Base-by-base conservation (phyloP, 805 yeast species). In the Sugiyamaella marilandica region DNA sequence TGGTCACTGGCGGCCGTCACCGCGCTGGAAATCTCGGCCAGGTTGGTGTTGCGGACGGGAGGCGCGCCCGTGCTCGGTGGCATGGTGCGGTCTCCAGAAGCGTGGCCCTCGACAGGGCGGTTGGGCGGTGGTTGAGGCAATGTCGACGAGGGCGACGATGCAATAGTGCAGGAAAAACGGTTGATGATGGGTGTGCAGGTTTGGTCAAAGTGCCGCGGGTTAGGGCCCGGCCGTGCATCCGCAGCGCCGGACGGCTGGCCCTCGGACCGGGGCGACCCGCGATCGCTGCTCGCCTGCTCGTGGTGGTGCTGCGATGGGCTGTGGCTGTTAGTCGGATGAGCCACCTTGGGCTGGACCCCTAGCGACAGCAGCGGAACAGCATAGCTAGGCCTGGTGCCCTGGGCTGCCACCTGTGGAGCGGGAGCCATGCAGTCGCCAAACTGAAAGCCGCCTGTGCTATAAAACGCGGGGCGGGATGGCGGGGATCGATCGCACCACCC, bases 1-100 rank as follows among this genome's bases (percentile, higher is more conserved):
- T 83, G 87, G 65, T 82, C 83, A 13, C 44, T 32, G 45, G 78
- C 74, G 3, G 92, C 90, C 55, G 84, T 86, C 18, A 86, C 80
- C 53, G 81, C 81, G 68, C 70, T 71, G 46, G 80, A 76, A 11
- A 75, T 59, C 47, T 59, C 59, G 35, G 45, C 53, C 36, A 59
- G 46, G 44, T 59, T 55, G 13, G 58, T 57, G 45, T 59, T 59
- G 10, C 47, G 47, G 21, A 45, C 47, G 13, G 43, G 43, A 14
- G 43, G 13, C 29, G 13, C 56, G 26, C 45, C 45, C 45, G 5
- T 35, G 54, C 16, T 45, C 33, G 3, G 44, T 19, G 13, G 14
- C 14, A n/a, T 13, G 14, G 39, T 34, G 18, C 39, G 14, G 39
- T 34, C 39, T 13, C 39, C 39, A 13, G 14, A 16, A 34, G 14